These are phyloP conservation scores for Podaxis sp. DNA, from an alignment of 768 basidiomycete species.

Conservation along the genomic window DNA sequence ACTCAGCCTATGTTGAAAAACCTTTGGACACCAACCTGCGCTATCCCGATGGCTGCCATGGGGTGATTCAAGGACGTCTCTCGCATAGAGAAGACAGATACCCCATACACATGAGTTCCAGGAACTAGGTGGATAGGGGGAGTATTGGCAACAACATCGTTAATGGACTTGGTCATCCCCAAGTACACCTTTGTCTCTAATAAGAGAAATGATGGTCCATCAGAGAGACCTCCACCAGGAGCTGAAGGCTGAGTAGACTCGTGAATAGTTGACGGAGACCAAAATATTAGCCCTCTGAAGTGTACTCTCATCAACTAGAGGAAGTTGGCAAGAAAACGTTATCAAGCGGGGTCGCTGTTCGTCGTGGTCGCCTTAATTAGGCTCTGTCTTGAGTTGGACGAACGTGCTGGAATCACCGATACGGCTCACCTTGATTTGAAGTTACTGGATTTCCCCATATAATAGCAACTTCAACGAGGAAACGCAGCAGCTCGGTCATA, in stretches of 20 bases:
- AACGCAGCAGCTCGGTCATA: no score
- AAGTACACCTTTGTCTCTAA: background rate
- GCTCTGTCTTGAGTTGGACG: no score
- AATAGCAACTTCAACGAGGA: no score
- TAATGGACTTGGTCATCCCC: background rate
- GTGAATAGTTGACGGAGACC: background rate
- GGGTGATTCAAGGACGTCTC: background rate
- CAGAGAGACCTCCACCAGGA: background rate
- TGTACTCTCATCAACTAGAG: no score
- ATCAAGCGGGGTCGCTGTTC: no score
- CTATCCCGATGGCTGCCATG: background rate
- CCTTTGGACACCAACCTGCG: background rate
- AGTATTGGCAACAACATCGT: background rate
- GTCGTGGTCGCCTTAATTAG: no score
- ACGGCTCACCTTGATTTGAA: no score
- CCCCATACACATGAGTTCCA: background rate
- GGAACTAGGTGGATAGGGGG: background rate
- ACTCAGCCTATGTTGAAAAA: background rate
- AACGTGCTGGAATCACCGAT: no score
- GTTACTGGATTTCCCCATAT: no score
- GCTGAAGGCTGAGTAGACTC: background rate
- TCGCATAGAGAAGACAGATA: background rate
- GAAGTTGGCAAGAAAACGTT: no score
- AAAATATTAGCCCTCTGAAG: no score
- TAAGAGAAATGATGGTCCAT: background rate